These are phyloP conservation scores for Salix exigua DNA, from an alignment of 345 rosid genomes.

Conservation along the genomic window DNA sequence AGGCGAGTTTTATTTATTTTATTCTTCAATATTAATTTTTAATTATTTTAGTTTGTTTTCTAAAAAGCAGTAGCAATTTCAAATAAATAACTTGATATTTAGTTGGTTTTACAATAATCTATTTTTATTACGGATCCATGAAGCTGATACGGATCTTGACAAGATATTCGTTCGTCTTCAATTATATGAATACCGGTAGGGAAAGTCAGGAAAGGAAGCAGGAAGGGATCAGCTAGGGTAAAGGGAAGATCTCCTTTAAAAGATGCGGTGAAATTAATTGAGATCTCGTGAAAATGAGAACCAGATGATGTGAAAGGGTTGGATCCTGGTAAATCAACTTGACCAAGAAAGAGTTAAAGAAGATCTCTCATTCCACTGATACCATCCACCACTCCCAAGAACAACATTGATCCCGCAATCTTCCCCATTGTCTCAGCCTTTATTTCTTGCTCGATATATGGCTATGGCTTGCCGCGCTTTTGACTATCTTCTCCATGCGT, in stretches of 20 bases:
- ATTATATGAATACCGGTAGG: neutral
- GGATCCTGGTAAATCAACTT: constrained; percentile 26
- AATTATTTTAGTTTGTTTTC: too few species aligned
- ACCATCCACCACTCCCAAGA: neutral
- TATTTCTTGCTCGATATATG: neutral
- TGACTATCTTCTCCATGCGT: neutral
- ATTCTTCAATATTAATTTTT: too few species aligned
- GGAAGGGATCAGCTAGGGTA: neutral
- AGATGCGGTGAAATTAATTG: neutral
- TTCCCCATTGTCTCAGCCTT: neutral
- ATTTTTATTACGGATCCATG: neutral
- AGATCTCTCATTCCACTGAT: constrained; percentile 9
- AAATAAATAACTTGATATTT: too few species aligned
- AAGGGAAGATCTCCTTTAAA: neutral
- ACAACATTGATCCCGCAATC: neutral
- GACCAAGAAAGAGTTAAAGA: constrained; percentile 17
- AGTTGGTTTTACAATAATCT: too few species aligned
- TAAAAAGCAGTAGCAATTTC: too few species aligned
- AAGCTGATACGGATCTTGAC: neutral
- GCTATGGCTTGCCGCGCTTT: neutral
- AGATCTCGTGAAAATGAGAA: constrained; percentile 2
- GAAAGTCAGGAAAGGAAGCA: neutral
- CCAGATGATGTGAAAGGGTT: constrained; percentile 27
- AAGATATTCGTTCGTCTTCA: neutral
- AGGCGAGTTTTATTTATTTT: too few species aligned